Base-by-base conservation (phyloP, 768 basidiomycete species). In the Naematelia aurantialba region DNA sequence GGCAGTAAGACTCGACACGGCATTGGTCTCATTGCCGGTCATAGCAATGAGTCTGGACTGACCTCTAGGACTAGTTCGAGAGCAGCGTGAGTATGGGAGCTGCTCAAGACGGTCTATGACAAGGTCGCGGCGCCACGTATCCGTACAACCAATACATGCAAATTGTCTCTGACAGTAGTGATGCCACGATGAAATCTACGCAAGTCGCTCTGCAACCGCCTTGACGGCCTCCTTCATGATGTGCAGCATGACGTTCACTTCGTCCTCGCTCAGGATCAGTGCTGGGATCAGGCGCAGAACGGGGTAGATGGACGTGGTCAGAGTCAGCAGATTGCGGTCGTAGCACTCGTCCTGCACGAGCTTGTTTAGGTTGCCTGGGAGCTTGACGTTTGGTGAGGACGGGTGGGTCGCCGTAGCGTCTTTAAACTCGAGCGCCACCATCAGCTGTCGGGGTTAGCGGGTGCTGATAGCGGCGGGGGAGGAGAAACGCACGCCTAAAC, bases 271-370 rank as follows among this genome's bases (percentile, higher is more conserved):
- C 61, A 96, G 83, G 74, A 90, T 94, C 66, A 97, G 77, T 10
- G 94, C 85, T 4, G 94, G 94, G 66, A 98, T 97, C 81, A 98
- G 92, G 70, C 92, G 59, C 14, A 65, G 51, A 17, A 66, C 65
- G 14, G 63, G 66, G 53, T 67, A 64, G 45, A 67, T 67, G 56
- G 87, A 89, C 29, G 93, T 94, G 5, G 93, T 94, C 58, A 97
- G 80, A 34, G 92, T 83, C 45, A 96, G 76, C 80, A 97, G 77
- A 14, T 89, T 91, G 75, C 89, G 87, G 73, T 92, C 89, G 59
- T 89, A 81, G 76, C 91, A 94, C 66, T 82, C 85, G 73, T 85
- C 85, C 60, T 88, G 82, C 8, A 96, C 84, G 24, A 86, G 82
- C 50, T 80, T 80, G 5, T 89, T 86, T 58, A 92, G 78, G 72